Percentiles rank a stretch among this genome's conserved stretches.
Evolutionary conservation across 495 filamentous ascomycete species (phyloP).

Genomic region (Penicillium malachiteum): DNA sequence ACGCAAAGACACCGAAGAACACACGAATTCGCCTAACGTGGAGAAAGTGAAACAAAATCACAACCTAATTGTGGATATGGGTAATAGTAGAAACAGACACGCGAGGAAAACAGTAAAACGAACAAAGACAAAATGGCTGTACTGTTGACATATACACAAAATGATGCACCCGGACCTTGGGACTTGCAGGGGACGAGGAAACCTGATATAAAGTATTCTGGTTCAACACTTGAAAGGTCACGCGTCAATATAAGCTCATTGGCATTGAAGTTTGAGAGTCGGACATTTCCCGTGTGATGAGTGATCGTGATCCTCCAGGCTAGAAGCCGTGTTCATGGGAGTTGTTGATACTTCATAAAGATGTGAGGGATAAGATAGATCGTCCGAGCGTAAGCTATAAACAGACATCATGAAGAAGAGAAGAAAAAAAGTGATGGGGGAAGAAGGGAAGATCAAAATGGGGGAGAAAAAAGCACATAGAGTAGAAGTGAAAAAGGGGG

Average conservation of each 20-base stretch:
- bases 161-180: conserved; percentile 2
- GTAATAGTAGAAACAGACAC: conserved; percentile 10
- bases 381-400: conserved; percentile 42
- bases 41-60: background rate
- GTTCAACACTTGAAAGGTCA: background rate
- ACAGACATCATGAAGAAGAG: conserved; percentile 25
- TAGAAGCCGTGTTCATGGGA: no score
- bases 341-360: background rate
- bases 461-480: conserved; percentile 19
- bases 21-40: background rate
- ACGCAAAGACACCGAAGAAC: conserved; percentile 23
- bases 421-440: conserved; percentile 13
- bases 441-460: conserved; percentile 11
- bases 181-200: background rate
- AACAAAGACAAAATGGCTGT: conserved; percentile 2
- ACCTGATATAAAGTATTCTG: background rate
- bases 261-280: background rate
- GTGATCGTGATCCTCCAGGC: background rate
- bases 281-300: background rate
- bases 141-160: conserved; percentile 27
- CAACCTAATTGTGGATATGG: background rate
- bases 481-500: conserved; percentile 13
- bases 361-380: conserved; percentile 16
- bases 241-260: background rate
- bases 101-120: background rate